phyloP scores from a whole-genome alignment of 768 basidiomycete genomes.

The Pleurotus salmoneostramineus region DNA sequence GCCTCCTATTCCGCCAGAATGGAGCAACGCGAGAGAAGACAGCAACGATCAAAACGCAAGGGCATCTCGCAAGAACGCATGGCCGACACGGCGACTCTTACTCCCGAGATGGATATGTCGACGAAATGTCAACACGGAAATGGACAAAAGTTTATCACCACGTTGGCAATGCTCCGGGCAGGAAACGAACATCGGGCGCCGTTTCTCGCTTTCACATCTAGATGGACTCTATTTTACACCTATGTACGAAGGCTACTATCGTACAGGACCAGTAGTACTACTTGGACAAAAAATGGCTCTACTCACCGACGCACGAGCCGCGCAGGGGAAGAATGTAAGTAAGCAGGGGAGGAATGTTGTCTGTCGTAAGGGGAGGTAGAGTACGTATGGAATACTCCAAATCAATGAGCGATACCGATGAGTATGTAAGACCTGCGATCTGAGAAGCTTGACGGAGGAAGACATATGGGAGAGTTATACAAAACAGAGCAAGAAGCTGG shows the following conservation, averaged over 20 bases:
- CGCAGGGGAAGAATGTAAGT: neutral
- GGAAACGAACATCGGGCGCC: no score
- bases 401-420: neutral
- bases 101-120: no score
- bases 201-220: no score
- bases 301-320: neutral
- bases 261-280: slow-evolving; percentile 8
- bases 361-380: neutral
- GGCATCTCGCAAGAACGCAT: no score
- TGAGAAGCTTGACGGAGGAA: neutral
- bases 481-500: neutral
- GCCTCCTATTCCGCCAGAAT: neutral
- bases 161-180: no score
- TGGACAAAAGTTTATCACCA: no score
- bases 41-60: no score
- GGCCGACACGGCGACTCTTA: no score
- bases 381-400: neutral
- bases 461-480: neutral
- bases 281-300: neutral
- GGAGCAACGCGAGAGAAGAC: no score
- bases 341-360: neutral
- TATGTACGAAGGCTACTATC: slow-evolving; percentile 2
- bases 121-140: no score
- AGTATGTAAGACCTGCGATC: neutral
- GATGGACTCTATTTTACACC: neutral